Conservation (phyloP, 345 rosid species). For the Gossypium arboreum region DNA sequence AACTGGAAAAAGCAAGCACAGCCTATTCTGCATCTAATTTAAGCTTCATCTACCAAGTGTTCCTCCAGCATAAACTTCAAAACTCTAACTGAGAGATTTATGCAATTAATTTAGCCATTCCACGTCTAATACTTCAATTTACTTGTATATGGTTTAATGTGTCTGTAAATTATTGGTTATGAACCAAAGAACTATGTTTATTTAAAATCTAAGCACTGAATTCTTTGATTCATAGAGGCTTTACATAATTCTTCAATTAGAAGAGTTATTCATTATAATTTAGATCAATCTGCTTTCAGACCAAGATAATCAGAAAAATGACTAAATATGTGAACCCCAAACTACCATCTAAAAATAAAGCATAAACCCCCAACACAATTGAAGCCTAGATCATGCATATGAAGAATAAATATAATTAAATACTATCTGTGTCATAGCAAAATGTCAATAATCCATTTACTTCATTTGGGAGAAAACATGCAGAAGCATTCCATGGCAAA, state of each 20-base stretch:
- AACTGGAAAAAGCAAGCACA: not conserved
- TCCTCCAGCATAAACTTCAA: not conserved
- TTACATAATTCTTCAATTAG: not conserved
- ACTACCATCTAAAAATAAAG: not conserved
- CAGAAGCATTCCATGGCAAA: conserved; percentile 5
- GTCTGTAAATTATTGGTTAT: not conserved
- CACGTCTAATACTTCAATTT: not conserved
- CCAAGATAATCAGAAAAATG: not conserved
- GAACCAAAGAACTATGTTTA: not conserved
- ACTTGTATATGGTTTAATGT: not conserved
- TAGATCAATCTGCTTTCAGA: not conserved
- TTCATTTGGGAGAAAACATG: conserved; percentile 3
- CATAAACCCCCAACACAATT: not conserved
- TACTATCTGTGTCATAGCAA: not conserved
- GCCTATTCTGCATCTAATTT: not conserved
- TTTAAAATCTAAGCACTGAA: not conserved
- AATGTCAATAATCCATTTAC: not conserved
- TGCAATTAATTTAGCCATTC: not conserved
- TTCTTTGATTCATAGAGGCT: not conserved
- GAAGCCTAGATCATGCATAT: not conserved
- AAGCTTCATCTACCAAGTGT: not conserved
- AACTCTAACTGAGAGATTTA: not conserved
- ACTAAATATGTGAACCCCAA: not conserved
- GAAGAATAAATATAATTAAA: not conserved
- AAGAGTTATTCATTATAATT: not conserved